Conservation (phyloP, 805 yeast genomes). For the Barnettozyma siamensis region DNA sequence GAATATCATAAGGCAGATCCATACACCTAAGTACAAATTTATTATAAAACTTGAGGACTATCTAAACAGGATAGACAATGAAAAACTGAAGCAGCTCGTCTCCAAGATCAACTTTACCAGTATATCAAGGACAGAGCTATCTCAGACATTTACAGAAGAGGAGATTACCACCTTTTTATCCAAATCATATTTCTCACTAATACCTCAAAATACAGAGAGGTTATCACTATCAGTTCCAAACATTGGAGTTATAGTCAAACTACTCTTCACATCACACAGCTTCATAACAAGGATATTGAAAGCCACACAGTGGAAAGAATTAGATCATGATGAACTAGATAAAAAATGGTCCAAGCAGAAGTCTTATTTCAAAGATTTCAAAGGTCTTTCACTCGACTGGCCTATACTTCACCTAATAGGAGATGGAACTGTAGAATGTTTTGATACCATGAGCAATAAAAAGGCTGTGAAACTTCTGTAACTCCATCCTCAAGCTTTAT, state of each 20-base stretch:
- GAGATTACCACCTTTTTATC: slow-evolving; percentile 31
- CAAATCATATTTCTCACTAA: slow-evolving; percentile 39
- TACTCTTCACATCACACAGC: slow-evolving; percentile 38
- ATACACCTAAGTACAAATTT: slow-evolving; percentile 30
- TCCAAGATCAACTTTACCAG: neutral
- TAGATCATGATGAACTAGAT: slow-evolving; percentile 35
- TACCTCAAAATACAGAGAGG: slow-evolving; percentile 33
- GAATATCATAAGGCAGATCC: slow-evolving; percentile 31
- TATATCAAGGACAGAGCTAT: neutral
- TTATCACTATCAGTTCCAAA: slow-evolving; percentile 44
- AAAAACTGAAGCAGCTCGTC: slow-evolving; percentile 5
- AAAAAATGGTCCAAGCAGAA: slow-evolving; percentile 43
- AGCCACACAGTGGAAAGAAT: slow-evolving; percentile 36
- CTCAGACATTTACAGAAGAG: slow-evolving; percentile 11
- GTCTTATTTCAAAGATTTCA: slow-evolving; percentile 40
- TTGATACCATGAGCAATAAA: slow-evolving; percentile 49
- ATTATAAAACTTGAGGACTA: slow-evolving; percentile 27
- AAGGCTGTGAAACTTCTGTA: slow-evolving; percentile 1
- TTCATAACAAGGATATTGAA: slow-evolving; percentile 38
- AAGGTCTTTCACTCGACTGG: slow-evolving; percentile 48
- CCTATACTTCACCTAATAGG: slow-evolving; percentile 46
- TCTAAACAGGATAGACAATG: neutral
- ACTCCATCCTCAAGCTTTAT: too few species aligned
- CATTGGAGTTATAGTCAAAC: slow-evolving; percentile 42
- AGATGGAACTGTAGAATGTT: slow-evolving; percentile 45